A percentile compares a stretch with the other conserved stretches of the same genome.
Evolutionary conservation across 805 yeast species (phyloP).

Genomic region (Wickerhamomyces bovis): DNA sequence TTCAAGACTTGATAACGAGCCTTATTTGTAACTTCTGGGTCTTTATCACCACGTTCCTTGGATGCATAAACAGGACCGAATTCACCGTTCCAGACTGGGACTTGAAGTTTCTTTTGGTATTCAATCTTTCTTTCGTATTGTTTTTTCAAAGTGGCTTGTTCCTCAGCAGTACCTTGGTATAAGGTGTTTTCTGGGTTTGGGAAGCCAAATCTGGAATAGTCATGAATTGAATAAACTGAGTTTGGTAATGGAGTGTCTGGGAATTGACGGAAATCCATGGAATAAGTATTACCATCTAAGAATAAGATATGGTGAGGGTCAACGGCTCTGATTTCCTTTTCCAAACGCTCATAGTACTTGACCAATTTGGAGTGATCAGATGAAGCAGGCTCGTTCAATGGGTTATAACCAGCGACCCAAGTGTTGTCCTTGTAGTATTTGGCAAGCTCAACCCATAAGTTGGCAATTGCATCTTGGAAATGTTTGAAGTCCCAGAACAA

Average conservation of each 20-base stretch:
- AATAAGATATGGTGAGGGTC: slow-evolving; percentile 45
- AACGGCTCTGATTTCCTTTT: slow-evolving; percentile 34
- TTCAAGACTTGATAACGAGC: slow-evolving; percentile 37
- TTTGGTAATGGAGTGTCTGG: slow-evolving; percentile 35
- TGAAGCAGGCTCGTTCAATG: slow-evolving; percentile 48
- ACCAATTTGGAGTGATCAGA: slow-evolving; percentile 36
- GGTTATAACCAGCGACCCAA: slow-evolving; percentile 49
- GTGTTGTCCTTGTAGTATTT: slow-evolving; percentile 38
- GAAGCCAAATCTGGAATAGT: slow-evolving; percentile 40
- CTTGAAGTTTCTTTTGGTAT: slow-evolving; percentile 32
- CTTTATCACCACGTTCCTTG: slow-evolving; percentile 34
- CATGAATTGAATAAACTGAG: slow-evolving; percentile 44
- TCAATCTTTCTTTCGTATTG: slow-evolving; percentile 40
- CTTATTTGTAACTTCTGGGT: slow-evolving; percentile 32
- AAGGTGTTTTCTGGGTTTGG: slow-evolving; percentile 30
- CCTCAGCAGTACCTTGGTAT: slow-evolving; percentile 32
- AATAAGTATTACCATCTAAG: slow-evolving; percentile 46
- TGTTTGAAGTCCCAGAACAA: slow-evolving; percentile 44
- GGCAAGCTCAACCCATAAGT: slow-evolving; percentile 42
- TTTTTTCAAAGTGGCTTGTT: slow-evolving; percentile 29
- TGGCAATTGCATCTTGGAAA: slow-evolving; percentile 40
- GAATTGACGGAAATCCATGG: slow-evolving; percentile 45
- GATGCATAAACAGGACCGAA: slow-evolving; percentile 48
- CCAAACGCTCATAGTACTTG: slow-evolving; percentile 33
- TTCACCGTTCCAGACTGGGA: slow-evolving; percentile 51